Conservation (phyloP, 192 early-diverging fungal genomes). For the Polychytrium aggregatum region DNA sequence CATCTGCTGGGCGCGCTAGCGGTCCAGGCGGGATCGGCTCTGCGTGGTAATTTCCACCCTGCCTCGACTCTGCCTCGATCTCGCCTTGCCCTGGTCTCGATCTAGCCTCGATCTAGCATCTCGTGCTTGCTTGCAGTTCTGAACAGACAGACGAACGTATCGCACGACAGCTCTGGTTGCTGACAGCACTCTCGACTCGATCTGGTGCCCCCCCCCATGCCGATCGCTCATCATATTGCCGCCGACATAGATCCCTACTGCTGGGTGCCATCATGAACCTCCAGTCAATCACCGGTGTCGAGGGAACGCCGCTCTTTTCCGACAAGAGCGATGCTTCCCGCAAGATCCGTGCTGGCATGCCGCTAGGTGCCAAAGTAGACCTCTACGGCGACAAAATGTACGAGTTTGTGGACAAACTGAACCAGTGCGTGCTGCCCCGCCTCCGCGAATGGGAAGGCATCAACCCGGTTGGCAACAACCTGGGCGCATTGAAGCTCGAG, state of each 20-base stretch:
- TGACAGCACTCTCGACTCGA: constrained; percentile 6
- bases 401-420: constrained; percentile 87
- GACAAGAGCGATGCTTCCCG: constrained; percentile 64
- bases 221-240: too few species aligned
- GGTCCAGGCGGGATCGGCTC: too few species aligned
- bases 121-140: neutral
- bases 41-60: too few species aligned
- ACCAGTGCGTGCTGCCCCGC: constrained; percentile 88
- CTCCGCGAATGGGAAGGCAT: constrained; percentile 85
- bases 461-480: constrained; percentile 54
- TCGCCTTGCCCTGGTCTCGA: too few species aligned
- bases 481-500: constrained; percentile 70
- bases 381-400: constrained; percentile 80
- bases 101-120: neutral
- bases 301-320: constrained; percentile 72
- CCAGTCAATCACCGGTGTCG: constrained; percentile 72
- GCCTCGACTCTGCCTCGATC: too few species aligned
- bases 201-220: too few species aligned
- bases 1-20: too few species aligned
- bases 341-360: constrained; percentile 88
- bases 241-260: constrained; percentile 47
- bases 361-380: constrained; percentile 71
- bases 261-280: constrained; percentile 85
- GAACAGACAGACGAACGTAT: neutral
- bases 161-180: constrained; percentile 1